phyloP scores from a whole-genome alignment of 176 grass and related monocot genomes.

The Tuctoria greenei region DNA sequence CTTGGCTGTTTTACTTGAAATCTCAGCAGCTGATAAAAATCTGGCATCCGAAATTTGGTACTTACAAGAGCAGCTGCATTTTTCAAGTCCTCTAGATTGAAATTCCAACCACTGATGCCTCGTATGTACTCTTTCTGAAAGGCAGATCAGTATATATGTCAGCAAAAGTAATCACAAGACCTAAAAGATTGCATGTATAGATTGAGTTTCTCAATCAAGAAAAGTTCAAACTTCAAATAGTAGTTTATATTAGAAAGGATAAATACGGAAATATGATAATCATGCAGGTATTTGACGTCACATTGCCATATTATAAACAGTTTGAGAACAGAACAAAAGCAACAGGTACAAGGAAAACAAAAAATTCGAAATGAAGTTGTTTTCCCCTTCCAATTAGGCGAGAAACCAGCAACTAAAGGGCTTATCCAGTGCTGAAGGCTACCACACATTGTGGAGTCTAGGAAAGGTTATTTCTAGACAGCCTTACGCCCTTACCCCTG shows the following conservation, averaged over 20 bases:
- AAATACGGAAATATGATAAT: conserved; percentile 16
- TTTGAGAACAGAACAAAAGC: conserved; percentile 18
- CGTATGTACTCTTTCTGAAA: conserved; percentile 94
- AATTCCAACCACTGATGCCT: conserved; percentile 99
- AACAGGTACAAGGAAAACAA: conserved; percentile 7
- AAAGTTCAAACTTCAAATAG: background rate
- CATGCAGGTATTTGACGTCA: background rate
- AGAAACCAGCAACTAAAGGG: background rate
- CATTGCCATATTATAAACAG: conserved; percentile 23
- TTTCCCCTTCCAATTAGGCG: background rate
- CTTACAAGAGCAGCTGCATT: conserved; percentile 90
- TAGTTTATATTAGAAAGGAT: conserved; percentile 2
- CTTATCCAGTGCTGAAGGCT: too few species aligned
- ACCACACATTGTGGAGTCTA: too few species aligned
- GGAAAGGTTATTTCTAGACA: too few species aligned
- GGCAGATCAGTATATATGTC: conserved; percentile 25
- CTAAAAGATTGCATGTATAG: conserved; percentile 16
- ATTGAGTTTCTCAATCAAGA: conserved; percentile 16
- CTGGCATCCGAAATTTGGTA: conserved; percentile 4
- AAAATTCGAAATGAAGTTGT: conserved; percentile 21
- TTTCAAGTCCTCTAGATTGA: conserved; percentile 98
- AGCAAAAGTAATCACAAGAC: conserved; percentile 5
- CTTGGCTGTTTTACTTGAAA: conserved; percentile 7
- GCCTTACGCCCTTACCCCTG: too few species aligned
- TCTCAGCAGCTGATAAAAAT: conserved; percentile 5